Evolutionary conservation across 1,284 basidiomycete genomes (phyloP).

Genomic region (Sphagnurus paluster): DNA sequence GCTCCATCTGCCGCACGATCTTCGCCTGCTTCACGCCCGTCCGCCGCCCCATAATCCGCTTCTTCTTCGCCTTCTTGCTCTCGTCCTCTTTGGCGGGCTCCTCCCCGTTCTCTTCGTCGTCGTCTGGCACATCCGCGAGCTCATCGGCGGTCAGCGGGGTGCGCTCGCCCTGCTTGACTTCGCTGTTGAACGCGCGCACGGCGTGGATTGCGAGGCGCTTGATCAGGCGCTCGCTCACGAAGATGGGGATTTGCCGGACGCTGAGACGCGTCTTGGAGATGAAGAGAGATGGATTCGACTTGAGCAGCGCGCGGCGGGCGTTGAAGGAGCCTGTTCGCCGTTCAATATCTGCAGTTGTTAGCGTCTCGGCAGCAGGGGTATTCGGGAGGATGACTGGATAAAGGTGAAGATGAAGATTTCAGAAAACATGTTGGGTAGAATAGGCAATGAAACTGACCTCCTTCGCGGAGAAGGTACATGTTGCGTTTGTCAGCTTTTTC

Average conservation of each 20-base stretch:
- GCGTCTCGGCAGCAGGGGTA: conserved; percentile 70
- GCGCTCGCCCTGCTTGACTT: conserved; percentile 70
- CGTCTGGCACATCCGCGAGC: conserved; percentile 33
- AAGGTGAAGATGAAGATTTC: conserved; percentile 1
- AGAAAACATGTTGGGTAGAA: not conserved
- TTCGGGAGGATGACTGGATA: conserved; percentile 82
- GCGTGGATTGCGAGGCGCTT: conserved; percentile 88
- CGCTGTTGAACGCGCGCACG: conserved; percentile 75
- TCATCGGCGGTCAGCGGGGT: conserved; percentile 75
- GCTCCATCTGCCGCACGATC: conserved; percentile 85
- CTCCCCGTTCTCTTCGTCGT: conserved; percentile 21
- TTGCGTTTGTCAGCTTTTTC: conserved; percentile 96
- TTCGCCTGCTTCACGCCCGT: conserved; percentile 85
- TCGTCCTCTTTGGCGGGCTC: conserved; percentile 26
- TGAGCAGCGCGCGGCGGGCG: conserved; percentile 76
- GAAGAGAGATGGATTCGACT: conserved; percentile 91
- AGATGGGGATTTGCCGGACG: conserved; percentile 90
- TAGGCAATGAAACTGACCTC: conserved; percentile 50
- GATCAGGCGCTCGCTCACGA: conserved; percentile 86
- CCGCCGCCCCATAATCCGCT: conserved; percentile 35
- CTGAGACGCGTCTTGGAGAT: conserved; percentile 94
- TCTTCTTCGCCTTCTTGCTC: conserved; percentile 29
- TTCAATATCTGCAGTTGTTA: conserved; percentile 77
- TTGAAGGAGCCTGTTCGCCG: conserved; percentile 83
- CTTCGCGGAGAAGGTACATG: conserved; percentile 94